Base-by-base conservation (phyloP, 2,329 filamentous ascomycete genomes). In the Cladophialophora psammophila region DNA sequence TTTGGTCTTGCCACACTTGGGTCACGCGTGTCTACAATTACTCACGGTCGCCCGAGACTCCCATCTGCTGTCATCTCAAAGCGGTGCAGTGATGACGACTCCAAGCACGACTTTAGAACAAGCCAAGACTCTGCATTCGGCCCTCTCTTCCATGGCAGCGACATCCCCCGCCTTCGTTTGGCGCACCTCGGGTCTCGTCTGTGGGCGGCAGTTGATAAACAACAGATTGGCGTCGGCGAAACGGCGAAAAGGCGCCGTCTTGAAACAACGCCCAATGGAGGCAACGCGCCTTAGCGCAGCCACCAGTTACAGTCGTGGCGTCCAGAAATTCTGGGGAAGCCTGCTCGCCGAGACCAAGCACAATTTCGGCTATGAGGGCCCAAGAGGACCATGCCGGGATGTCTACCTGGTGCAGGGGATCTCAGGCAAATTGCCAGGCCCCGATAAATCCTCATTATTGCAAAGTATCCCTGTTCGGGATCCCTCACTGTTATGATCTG, bases 291-390 rank as follows among this genome's bases (percentile, higher is more conserved):
- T 52, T 50, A 65, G 54, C 34, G 45, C 58, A 50, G 35, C 58
- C 35, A 48, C 26, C 45, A 48, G 55, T 42, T 54, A 42, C 52
- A 38, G 15, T 26, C 38, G 60, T 66, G 50, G 67, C 67, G 64
- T 54, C 59, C n/a, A 42, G 54, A 62, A 69, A 63, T 60, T 66
- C 65, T 65, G 67, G 67, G 67, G 65, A 69, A 67, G 61, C 61
- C 54, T 20, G 60, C 38, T 53, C 35, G 45, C 34, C 34, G 12
- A 38, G 42, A 57, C 61, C 64, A 58, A 62, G 36, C 40, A 59
- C 60, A 66, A 67, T 64, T 20, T 63, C 59, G 59, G 64, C n/a
- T n/a, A n/a, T n/a, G n/a, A n/a, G n/a, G n/a, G n/a, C n/a, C 52
- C 36, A 35, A 36, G 26, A 36, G 42, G 56, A 26, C 35, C 36